phyloP scores from a whole-genome alignment of 176 grass and related monocot species.

The Typha latifolia region DNA sequence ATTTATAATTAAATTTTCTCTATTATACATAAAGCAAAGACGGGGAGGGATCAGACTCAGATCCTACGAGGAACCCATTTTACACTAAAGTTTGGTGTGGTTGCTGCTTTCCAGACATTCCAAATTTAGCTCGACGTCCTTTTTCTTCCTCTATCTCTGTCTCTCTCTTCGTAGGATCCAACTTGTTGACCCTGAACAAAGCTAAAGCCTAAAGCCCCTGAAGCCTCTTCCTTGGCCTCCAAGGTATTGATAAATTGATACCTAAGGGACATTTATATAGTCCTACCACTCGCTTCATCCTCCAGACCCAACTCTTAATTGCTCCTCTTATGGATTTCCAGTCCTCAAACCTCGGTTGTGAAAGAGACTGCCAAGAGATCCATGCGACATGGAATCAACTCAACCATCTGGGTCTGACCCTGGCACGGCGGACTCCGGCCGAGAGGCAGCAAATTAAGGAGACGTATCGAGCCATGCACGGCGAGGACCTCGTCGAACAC shows the following conservation, averaged over 20 bases:
- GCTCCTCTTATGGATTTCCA: neutral
- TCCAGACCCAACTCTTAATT: neutral
- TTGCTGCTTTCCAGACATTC: neutral
- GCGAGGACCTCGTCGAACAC: conserved; percentile 43
- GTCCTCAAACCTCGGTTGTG: neutral
- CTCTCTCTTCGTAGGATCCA: neutral
- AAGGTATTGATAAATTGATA: neutral
- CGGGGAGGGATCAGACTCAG: conserved; percentile 19
- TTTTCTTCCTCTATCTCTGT: neutral
- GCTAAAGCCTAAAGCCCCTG: neutral
- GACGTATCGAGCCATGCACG: conserved; percentile 43
- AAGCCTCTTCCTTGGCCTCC: conserved; percentile 10
- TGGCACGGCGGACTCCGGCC: conserved; percentile 35
- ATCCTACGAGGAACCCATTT: conserved; percentile 35
- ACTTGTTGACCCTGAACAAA: neutral
- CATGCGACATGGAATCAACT: conserved; percentile 39
- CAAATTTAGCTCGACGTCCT: neutral
- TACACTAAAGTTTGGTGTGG: neutral
- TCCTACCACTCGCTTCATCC: neutral
- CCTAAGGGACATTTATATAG: conserved; percentile 4
- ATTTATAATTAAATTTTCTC: too few species aligned
- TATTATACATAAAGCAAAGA: neutral
- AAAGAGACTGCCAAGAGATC: conserved; percentile 62
- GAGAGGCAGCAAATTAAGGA: conserved; percentile 66
- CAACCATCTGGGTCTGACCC: conserved; percentile 28